Evolutionary conservation across 202 grass and related monocot species (phyloP), one percentile per base, ranked within the genome.

Genomic region (Tripidium arundinaceum): DNA sequence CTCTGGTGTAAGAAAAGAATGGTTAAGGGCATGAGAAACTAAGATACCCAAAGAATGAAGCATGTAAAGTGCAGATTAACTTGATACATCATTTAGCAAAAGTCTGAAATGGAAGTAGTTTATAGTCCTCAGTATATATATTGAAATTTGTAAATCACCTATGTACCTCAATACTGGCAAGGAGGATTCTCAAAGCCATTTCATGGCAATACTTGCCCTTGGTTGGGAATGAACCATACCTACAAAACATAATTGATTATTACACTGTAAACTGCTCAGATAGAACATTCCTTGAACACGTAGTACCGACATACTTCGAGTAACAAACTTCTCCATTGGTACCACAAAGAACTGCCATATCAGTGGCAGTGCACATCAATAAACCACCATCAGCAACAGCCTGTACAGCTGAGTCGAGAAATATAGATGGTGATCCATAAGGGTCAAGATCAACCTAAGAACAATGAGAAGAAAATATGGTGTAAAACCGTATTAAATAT

Each of bases 121-220:
- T 49, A 33, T 73, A 73, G 8, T 73, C 21, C 54, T 25, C 54
- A 11, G 52, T 25, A 69, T 31, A 33, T 33, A 33, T 33, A 52
- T 62, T 75, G 41, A 21, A 80, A 68, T 39, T 74, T 36, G 41
- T 0, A 46, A 52, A 84, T 63, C 45, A n/a, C 31, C 31, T 37
- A 74, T 65, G 21, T 91, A 95, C 96, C 92, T 94, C 92, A 77
- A 98, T 93, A 77, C 92, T 91, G 49, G 95, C 92, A 81, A 98
- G 95, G 65, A 98, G 95, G 34, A 98, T 98, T 83, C 95, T 93
- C 88, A 98, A 91, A 86, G 95, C 92, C 90, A 98, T 98, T 86
- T 95, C 96, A 43, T 98, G 96, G 60, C 88, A 91, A 83, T 98
- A 95, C 62, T 98, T 98, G 41, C 88, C 96, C 87, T 93, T 98